These are phyloP conservation scores for Knoxdaviesia proteae DNA, from an alignment of 2,329 filamentous ascomycete species.

Conservation along the genomic window DNA sequence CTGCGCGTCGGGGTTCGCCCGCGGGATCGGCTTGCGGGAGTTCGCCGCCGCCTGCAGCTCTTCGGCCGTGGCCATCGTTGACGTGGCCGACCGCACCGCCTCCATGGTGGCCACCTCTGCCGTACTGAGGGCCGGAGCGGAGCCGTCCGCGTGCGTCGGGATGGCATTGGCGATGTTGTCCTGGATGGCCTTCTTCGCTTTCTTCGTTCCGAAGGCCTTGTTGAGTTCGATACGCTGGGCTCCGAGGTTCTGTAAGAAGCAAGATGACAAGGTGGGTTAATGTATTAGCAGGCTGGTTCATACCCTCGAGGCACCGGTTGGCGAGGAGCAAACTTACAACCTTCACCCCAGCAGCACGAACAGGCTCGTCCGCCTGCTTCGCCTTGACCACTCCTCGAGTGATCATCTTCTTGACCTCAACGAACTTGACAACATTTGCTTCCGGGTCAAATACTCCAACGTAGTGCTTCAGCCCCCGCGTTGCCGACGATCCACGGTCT, in stretches of 20 bases:
- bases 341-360: slow-evolving; percentile 11
- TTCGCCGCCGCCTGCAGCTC: slow-evolving; percentile 44
- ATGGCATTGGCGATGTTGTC: slow-evolving; percentile 54
- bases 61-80: slow-evolving; percentile 45
- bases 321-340: slow-evolving; percentile 3
- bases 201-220: slow-evolving; percentile 67
- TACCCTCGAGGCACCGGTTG: not conserved
- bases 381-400: slow-evolving; percentile 35
- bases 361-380: slow-evolving; percentile 24
- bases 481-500: slow-evolving; percentile 9
- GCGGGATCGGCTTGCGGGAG: slow-evolving; percentile 51
- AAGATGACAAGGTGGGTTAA: no score
- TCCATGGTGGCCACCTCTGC: slow-evolving; percentile 37
- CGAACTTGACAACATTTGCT: slow-evolving; percentile 35
- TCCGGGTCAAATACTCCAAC: slow-evolving; percentile 42
- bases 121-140: slow-evolving; percentile 29
- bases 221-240: slow-evolving; percentile 50
- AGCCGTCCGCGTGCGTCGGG: slow-evolving; percentile 17
- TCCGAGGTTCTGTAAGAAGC: slow-evolving; percentile 25
- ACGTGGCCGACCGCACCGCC: slow-evolving; percentile 38
- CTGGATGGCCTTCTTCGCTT: slow-evolving; percentile 58
- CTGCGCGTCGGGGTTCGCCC: slow-evolving; percentile 43
- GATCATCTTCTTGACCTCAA: slow-evolving; percentile 44
- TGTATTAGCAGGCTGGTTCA: slow-evolving; percentile 7
- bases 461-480: slow-evolving; percentile 35